These are phyloP conservation scores for Ophiocordyceps camponoti-rufipedis DNA, from an alignment of 2,329 filamentous ascomycete species.

Conservation along the genomic window DNA sequence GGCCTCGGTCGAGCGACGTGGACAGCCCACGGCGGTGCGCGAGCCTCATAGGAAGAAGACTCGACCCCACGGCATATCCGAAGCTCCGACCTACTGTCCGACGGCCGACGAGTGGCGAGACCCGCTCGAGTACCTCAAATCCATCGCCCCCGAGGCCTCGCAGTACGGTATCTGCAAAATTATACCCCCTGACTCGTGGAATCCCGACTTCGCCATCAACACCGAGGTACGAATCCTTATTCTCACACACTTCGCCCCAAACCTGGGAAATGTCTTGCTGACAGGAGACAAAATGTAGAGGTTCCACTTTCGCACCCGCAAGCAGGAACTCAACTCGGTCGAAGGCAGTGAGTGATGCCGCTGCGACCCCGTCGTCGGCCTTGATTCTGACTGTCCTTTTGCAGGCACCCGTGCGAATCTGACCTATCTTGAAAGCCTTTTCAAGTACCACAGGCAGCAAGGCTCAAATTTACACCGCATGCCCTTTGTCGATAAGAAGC, in stretches of 20 bases:
- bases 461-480: slow-evolving; percentile 86
- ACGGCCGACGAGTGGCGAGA: slow-evolving; percentile 91
- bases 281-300: slow-evolving; percentile 31
- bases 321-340: slow-evolving; percentile 92
- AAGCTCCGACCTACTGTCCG: slow-evolving; percentile 79
- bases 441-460: slow-evolving; percentile 93
- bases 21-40: slow-evolving; percentile 57
- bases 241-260: no score
- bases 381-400: not conserved
- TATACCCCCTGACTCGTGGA: slow-evolving; percentile 85
- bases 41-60: slow-evolving; percentile 61
- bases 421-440: slow-evolving; percentile 85
- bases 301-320: slow-evolving; percentile 91
- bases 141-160: slow-evolving; percentile 70
- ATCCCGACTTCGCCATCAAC: slow-evolving; percentile 87
- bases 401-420: slow-evolving; percentile 84
- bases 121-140: slow-evolving; percentile 82
- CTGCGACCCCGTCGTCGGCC: not conserved
- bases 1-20: slow-evolving; percentile 78
- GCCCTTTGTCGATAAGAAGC: slow-evolving; percentile 94
- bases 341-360: slow-evolving; percentile 66
- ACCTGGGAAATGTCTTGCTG: no score
- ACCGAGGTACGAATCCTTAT: slow-evolving; percentile 49
- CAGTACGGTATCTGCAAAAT: slow-evolving; percentile 92
- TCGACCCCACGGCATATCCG: slow-evolving; percentile 67